phyloP scores from a whole-genome alignment of 345 rosid species.

The Acer negundo region DNA sequence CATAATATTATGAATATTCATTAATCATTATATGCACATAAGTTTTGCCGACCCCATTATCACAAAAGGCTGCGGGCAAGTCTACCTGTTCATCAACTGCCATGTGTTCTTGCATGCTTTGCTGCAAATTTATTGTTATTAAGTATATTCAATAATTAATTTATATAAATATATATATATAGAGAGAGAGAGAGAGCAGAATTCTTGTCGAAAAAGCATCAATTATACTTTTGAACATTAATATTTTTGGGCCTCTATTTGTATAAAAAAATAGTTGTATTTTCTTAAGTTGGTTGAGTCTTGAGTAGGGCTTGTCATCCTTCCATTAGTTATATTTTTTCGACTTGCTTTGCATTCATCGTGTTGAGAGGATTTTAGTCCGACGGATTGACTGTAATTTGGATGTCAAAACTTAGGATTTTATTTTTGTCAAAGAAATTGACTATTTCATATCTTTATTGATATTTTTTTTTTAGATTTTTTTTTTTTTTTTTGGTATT shows the following conservation, averaged over 20 bases:
- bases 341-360: not conserved
- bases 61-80: constrained; percentile 12
- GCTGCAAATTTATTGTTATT: not conserved
- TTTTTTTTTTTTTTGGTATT: too few species aligned
- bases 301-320: not conserved
- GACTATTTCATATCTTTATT: not conserved
- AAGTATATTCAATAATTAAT: not conserved
- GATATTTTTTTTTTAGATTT: not conserved
- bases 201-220: constrained; percentile 16
- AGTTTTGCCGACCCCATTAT: constrained; percentile 23
- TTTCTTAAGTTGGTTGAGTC: not conserved
- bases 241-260: not conserved
- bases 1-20: not conserved
- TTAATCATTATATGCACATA: not conserved
- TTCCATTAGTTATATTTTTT: not conserved
- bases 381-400: not conserved
- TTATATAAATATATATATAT: not conserved
- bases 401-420: not conserved
- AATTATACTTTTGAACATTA: not conserved
- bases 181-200: not conserved
- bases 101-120: constrained; percentile 15
- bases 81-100: constrained; percentile 27
- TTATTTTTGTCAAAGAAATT: not conserved
- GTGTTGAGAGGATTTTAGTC: not conserved
- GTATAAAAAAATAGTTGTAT: not conserved